These are phyloP conservation scores for Starmerella scarabaei DNA, from an alignment of 805 yeast genomes.

Conservation along the genomic window DNA sequence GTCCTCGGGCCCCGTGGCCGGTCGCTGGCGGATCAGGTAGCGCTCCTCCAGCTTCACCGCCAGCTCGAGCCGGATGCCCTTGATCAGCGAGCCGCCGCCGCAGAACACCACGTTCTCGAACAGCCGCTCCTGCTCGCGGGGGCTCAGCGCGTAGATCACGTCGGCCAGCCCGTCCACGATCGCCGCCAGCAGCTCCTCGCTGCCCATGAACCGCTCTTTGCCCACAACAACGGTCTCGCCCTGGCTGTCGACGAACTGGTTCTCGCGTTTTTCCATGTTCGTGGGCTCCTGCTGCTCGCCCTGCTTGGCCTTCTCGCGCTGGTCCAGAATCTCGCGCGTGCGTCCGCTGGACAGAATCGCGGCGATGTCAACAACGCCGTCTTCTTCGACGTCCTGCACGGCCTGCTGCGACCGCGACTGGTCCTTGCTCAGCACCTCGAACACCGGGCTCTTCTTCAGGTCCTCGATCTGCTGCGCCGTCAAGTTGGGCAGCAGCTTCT, in stretches of 20 bases:
- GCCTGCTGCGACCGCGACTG: conserved; percentile 42
- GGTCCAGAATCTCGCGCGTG: conserved; percentile 56
- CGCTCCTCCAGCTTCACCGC: conserved; percentile 44
- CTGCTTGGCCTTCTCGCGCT: conserved; percentile 41
- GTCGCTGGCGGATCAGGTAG: conserved; percentile 32
- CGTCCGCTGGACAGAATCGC: conserved; percentile 71
- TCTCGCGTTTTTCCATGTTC: conserved; percentile 63
- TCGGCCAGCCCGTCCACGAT: conserved; percentile 44
- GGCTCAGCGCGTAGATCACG: conserved; percentile 45
- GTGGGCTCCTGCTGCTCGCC: conserved; percentile 27
- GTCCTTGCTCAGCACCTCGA: conserved; percentile 63
- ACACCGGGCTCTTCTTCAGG: conserved; percentile 61
- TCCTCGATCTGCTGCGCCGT: conserved; percentile 49
- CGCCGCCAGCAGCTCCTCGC: conserved; percentile 42
- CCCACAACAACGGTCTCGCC: conserved; percentile 61
- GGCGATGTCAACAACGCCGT: conserved; percentile 76
- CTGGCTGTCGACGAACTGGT: conserved; percentile 48
- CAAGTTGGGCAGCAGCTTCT: conserved; percentile 45
- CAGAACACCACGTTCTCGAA: conserved; percentile 71
- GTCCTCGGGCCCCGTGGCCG: conserved; percentile 10
- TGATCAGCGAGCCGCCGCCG: conserved; percentile 65
- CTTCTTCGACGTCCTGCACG: conserved; percentile 33
- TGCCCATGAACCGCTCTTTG: conserved; percentile 77
- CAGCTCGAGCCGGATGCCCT: conserved; percentile 64
- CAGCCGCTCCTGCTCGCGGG: conserved; percentile 61